Percentiles rank a stretch among this genome's conserved stretches.
Conservation (phyloP, 164 flowering plant species). For the Vitis rotundifolia region DNA sequence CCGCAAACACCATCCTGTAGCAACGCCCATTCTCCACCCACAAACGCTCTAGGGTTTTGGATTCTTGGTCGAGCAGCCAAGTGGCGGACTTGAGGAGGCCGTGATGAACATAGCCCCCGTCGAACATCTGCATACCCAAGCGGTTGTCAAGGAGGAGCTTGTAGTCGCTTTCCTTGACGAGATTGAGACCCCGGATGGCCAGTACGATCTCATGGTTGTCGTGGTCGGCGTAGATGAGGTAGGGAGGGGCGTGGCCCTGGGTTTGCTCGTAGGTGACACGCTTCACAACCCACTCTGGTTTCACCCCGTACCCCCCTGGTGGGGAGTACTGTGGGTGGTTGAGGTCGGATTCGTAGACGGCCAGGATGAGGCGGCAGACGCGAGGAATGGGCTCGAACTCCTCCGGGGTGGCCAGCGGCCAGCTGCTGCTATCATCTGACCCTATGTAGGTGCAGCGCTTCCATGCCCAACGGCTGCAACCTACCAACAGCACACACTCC, state of each 20-base stretch:
- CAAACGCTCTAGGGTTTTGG: conserved; percentile 47
- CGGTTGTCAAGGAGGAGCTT: conserved; percentile 63
- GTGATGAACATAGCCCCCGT: conserved; percentile 84
- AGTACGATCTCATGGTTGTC: conserved; percentile 60
- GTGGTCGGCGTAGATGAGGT: conserved; percentile 79
- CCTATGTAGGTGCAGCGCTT: conserved; percentile 81
- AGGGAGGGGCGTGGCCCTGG: conserved; percentile 71
- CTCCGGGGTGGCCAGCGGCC: conserved; percentile 68
- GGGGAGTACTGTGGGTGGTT: conserved; percentile 53
- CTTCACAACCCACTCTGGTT: conserved; percentile 67
- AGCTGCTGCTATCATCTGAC: conserved; percentile 68
- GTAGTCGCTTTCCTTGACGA: conserved; percentile 76
- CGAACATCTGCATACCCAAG: conserved; percentile 76
- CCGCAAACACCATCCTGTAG: conserved; percentile 66
- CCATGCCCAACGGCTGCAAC: conserved; percentile 83
- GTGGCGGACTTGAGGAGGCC: conserved; percentile 78
- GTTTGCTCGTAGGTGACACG: conserved; percentile 72
- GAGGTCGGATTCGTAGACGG: conserved; percentile 82
- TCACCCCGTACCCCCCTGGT: conserved; percentile 50
- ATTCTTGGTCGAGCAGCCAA: conserved; percentile 70
- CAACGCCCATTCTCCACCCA: conserved; percentile 52
- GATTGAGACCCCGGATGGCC: conserved; percentile 81
- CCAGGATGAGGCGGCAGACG: conserved; percentile 70
- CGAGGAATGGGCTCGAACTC: conserved; percentile 84
- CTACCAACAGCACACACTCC: conserved; percentile 66